Conservation (phyloP, 73 alveolate species). For the Tetrahymena elliotti region DNA sequence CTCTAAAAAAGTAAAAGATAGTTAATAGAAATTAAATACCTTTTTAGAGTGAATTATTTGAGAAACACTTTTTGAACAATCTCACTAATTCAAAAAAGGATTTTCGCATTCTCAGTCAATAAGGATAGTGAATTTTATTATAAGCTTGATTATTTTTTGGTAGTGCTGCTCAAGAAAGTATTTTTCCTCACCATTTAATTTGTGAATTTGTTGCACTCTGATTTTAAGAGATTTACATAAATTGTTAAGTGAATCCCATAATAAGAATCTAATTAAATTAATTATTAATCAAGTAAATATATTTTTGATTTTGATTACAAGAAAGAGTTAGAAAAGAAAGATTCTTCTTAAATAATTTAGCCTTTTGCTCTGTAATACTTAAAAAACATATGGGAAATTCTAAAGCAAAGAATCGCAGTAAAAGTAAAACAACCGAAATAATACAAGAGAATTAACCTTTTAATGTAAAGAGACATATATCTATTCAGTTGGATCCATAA, state of each 20-base stretch:
- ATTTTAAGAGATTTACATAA: background rate
- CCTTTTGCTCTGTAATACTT: background rate
- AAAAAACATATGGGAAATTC: background rate
- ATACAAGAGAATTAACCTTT: background rate
- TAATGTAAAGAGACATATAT: conserved; percentile 12
- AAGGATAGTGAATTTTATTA: background rate
- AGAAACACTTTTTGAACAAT: background rate
- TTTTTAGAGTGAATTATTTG: background rate
- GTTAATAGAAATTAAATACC: background rate
- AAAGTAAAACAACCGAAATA: background rate
- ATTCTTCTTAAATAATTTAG: background rate
- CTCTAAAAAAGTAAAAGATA: background rate
- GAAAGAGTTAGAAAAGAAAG: background rate
- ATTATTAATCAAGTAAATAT: no score
- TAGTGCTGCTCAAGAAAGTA: background rate
- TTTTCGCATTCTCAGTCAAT: background rate
- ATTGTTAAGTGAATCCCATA: background rate
- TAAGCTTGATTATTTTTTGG: background rate
- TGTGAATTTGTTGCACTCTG: background rate
- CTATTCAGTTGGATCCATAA: conserved; percentile 6
- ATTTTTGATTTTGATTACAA: background rate
- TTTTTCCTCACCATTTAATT: background rate
- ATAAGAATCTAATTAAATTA: background rate
- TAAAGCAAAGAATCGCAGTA: background rate
- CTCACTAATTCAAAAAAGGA: background rate